phyloP scores from a whole-genome alignment of 23 red algal genomes.

The Gracilaria domingensis region DNA sequence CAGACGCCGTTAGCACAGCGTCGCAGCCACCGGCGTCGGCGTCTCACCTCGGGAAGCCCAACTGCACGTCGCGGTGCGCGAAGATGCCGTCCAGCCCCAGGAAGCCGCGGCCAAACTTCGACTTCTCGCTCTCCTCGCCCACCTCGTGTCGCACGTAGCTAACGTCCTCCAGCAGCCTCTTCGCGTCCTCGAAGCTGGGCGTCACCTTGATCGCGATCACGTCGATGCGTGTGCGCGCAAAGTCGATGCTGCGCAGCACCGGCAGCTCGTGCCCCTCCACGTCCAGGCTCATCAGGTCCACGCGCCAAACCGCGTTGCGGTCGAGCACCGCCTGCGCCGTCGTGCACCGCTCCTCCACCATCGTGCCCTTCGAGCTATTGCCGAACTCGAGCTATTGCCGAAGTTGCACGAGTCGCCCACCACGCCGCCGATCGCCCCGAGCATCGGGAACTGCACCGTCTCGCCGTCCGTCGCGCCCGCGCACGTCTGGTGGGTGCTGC shows the following conservation, averaged over 20 bases:
- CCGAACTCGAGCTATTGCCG: too few relatives aligned
- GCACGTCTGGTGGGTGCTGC: too few relatives aligned
- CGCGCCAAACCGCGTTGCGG: neutral
- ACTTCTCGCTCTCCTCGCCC: conserved; percentile 25
- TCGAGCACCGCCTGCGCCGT: conserved; percentile 43
- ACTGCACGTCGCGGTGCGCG: neutral
- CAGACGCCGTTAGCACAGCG: too few relatives aligned
- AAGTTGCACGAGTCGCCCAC: conserved; percentile 46
- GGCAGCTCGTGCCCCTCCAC: conserved; percentile 78
- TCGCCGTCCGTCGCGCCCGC: conserved; percentile 21
- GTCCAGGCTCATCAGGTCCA: conserved; percentile 77
- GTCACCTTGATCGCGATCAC: conserved; percentile 58
- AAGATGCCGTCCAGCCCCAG: conserved; percentile 22
- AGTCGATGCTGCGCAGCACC: conserved; percentile 66
- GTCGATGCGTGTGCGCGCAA: conserved; percentile 48
- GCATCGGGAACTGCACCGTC: conserved; percentile 44
- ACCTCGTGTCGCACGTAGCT: conserved; percentile 51
- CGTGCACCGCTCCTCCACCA: conserved; percentile 43
- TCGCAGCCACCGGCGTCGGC: too few relatives aligned
- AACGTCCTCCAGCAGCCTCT: neutral
- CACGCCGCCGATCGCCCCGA: conserved; percentile 37
- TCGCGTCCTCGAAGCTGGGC: conserved; percentile 4
- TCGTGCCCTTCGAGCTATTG: neutral
- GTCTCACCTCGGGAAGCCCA: too few relatives aligned
- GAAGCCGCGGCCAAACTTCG: neutral